Conservation (phyloP, 2,329 filamentous ascomycete genomes). For the Talaromyces sp. region DNA sequence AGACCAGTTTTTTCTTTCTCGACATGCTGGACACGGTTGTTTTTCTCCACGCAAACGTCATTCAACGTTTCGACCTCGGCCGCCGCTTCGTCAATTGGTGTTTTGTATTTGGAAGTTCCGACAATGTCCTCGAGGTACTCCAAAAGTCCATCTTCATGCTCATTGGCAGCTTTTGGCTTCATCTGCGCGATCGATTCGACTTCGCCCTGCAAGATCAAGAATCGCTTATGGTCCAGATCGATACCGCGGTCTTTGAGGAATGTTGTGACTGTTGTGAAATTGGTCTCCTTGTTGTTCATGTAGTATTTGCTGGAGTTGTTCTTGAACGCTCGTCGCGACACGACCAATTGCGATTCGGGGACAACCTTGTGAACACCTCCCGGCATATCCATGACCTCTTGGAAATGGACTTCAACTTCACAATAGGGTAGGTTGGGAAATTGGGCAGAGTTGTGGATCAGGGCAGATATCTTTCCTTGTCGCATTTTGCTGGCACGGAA, state of each 20-base stretch:
- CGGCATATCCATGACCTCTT: slow-evolving; percentile 85
- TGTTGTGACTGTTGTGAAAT: slow-evolving; percentile 85
- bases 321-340: slow-evolving; percentile 90
- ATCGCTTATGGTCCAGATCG: slow-evolving; percentile 95
- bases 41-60: slow-evolving; percentile 93
- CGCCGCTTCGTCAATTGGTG: slow-evolving; percentile 90
- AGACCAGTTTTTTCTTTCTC: slow-evolving; percentile 92
- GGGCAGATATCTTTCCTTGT: slow-evolving; percentile 93
- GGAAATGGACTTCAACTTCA: slow-evolving; percentile 94
- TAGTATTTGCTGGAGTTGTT: slow-evolving; percentile 99
- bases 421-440: slow-evolving; percentile 81
- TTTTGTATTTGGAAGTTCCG: slow-evolving; percentile 96
- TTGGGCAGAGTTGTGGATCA: slow-evolving; percentile 94
- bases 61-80: slow-evolving; percentile 87
- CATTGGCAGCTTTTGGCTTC: slow-evolving; percentile 92
- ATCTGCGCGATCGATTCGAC: slow-evolving; percentile 99
- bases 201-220: slow-evolving; percentile 93
- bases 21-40: slow-evolving; percentile 88
- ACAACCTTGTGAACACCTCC: slow-evolving; percentile 69
- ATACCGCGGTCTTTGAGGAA: slow-evolving; percentile 82
- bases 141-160: slow-evolving; percentile 91
- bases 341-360: slow-evolving; percentile 75
- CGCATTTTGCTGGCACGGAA: slow-evolving; percentile 99
- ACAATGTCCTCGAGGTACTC: slow-evolving; percentile 99
- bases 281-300: slow-evolving; percentile 83